These are phyloP conservation scores for Ogataea trehalophila DNA, from an alignment of 805 yeast genomes.

Conservation along the genomic window DNA sequence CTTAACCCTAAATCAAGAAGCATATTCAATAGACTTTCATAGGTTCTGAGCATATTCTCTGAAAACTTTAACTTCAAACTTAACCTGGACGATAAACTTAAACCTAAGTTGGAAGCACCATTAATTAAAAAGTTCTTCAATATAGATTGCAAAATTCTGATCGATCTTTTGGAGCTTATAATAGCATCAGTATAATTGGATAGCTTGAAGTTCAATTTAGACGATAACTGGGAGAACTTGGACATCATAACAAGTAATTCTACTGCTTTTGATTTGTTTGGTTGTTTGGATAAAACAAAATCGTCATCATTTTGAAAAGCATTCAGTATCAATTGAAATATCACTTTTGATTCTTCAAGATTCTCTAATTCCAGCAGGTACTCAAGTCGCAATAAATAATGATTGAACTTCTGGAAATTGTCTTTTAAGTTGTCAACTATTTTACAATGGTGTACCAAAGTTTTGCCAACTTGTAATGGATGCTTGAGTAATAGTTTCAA, in stretches of 20 bases:
- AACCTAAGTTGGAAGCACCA: slow-evolving; percentile 8
- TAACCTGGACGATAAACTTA: slow-evolving; percentile 19
- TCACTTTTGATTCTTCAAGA: slow-evolving; percentile 18
- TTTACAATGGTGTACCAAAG: not conserved
- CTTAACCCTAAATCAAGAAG: slow-evolving; percentile 49
- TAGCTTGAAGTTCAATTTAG: slow-evolving; percentile 20
- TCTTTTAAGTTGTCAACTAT: slow-evolving; percentile 14
- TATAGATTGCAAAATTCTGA: slow-evolving; percentile 50
- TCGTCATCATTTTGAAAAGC: slow-evolving; percentile 28
- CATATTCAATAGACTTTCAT: slow-evolving; percentile 34
- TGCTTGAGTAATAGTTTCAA: slow-evolving; percentile 5
- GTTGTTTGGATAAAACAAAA: slow-evolving; percentile 24
- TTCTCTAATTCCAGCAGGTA: slow-evolving; percentile 21
- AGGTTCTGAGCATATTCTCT: slow-evolving; percentile 32
- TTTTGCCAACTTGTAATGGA: slow-evolving; percentile 4
- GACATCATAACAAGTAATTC: slow-evolving; percentile 27
- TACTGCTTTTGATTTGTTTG: slow-evolving; percentile 13
- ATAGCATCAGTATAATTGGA: slow-evolving; percentile 29
- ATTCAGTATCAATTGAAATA: slow-evolving; percentile 22
- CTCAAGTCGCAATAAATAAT: slow-evolving; percentile 27
- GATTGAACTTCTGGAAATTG: slow-evolving; percentile 17
- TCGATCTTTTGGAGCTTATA: slow-evolving; percentile 40
- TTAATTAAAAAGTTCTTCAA: slow-evolving; percentile 35
- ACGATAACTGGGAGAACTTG: slow-evolving; percentile 31
- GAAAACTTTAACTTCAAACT: slow-evolving; percentile 34